These are phyloP conservation scores for Botryococcus braunii DNA, from an alignment of 163 green algal species.

Conservation along the genomic window DNA sequence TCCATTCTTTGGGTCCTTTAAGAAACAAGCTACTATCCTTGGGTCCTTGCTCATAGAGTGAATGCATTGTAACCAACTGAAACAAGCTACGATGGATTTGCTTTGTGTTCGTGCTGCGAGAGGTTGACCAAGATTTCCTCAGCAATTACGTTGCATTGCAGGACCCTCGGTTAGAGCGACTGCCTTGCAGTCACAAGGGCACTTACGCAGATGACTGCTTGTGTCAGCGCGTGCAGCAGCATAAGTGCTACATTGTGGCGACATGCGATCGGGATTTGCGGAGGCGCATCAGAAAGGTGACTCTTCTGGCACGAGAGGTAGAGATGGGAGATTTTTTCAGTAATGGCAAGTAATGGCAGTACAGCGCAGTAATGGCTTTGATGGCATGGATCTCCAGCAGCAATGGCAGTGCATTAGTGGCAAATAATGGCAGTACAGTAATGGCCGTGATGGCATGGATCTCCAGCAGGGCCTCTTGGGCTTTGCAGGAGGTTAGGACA, in stretches of 20 bases:
- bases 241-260: slow-evolving; percentile 99
- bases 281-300: slow-evolving; percentile 89
- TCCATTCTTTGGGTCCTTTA: too few relatives aligned
- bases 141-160: too few relatives aligned
- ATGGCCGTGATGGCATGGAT: slow-evolving; percentile 1
- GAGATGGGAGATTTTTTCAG: neutral
- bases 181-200: slow-evolving; percentile 92
- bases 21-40: too few relatives aligned
- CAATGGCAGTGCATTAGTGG: neutral
- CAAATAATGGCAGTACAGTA: neutral
- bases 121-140: too few relatives aligned
- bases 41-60: too few relatives aligned
- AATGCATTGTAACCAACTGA: too few relatives aligned
- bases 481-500: too few relatives aligned
- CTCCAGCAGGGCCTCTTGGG: neutral
- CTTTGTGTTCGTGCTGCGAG: too few relatives aligned
- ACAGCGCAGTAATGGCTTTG: neutral
- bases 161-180: slow-evolving; percentile 80
- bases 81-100: too few relatives aligned
- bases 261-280: slow-evolving; percentile 95
- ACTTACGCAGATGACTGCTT: slow-evolving; percentile 99
- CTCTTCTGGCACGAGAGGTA: neutral
- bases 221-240: slow-evolving; percentile 87
- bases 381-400: neutral
- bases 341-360: neutral